Conservation (phyloP, 352 stramenopile genomes). For the Phytophthora aleatoria region DNA sequence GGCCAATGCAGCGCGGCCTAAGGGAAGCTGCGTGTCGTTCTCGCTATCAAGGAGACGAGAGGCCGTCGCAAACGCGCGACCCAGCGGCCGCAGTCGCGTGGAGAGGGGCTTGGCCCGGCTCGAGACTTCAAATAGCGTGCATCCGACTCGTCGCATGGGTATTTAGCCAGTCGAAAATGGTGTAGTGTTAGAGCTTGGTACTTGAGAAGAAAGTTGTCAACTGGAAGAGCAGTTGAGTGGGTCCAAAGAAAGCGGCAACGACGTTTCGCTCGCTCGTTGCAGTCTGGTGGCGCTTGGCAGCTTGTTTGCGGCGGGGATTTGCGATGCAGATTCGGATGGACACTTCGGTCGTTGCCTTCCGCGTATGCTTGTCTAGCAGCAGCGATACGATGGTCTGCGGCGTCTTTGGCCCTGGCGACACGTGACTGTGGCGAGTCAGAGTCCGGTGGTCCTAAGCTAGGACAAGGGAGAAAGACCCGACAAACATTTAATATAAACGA, state of each 20-base stretch:
- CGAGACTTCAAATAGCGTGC: constrained; percentile 17
- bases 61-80: constrained; percentile 12
- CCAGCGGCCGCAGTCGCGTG: constrained; percentile 4
- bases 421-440: constrained; percentile 13
- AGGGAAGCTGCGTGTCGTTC: constrained; percentile 16
- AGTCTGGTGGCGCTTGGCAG: not conserved
- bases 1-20: not conserved
- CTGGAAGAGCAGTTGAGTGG: not conserved
- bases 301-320: constrained; percentile 20
- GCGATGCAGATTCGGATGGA: constrained; percentile 13
- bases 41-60: constrained; percentile 16
- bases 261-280: constrained; percentile 16
- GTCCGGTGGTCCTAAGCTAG: not conserved
- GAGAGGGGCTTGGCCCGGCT: not conserved
- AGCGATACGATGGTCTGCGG: constrained; percentile 10
- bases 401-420: constrained; percentile 16
- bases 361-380: constrained; percentile 2
- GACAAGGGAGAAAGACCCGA: not conserved
- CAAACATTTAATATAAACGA: not conserved
- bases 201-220: constrained; percentile 20
- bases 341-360: constrained; percentile 4
- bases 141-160: constrained; percentile 31
- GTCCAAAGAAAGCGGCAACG: constrained; percentile 5
- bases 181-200: not conserved
- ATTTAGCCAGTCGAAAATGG: not conserved